These are phyloP conservation scores for Cadophora malorum DNA, from an alignment of 2,329 filamentous ascomycete genomes.

Conservation along the genomic window DNA sequence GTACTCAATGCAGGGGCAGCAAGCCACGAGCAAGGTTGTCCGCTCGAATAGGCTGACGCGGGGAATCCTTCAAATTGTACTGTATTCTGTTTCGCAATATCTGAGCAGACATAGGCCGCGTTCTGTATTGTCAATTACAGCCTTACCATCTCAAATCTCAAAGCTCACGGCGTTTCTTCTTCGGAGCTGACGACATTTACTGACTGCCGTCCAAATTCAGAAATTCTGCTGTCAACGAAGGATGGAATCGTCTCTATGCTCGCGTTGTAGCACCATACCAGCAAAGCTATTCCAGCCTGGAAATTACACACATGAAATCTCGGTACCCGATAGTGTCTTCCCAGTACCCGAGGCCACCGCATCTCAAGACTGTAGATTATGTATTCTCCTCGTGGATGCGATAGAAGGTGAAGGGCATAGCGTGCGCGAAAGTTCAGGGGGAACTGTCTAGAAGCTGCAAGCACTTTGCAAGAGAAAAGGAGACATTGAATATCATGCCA, in stretches of 20 bases:
- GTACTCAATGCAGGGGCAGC: neutral
- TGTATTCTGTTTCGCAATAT: too few relatives aligned
- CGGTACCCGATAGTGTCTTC: neutral
- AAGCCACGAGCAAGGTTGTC: constrained; percentile 8
- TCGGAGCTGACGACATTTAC: neutral
- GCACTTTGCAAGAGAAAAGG: neutral
- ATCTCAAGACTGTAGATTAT: neutral
- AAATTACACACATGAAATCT: neutral
- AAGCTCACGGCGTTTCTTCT: too few relatives aligned
- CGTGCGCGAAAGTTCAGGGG: neutral
- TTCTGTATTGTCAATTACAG: too few relatives aligned
- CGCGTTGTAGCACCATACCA: neutral
- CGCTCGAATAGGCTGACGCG: neutral
- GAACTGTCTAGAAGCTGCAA: neutral
- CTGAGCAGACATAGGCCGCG: too few relatives aligned
- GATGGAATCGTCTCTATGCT: neutral
- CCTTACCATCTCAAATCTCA: too few relatives aligned
- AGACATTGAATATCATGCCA: neutral
- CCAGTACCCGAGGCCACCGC: neutral
- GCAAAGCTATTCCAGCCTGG: neutral
- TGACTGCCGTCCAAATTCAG: neutral
- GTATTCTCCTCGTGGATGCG: neutral
- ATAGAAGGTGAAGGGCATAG: neutral
- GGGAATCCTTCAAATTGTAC: too few relatives aligned
- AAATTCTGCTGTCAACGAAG: neutral